Percentiles rank a stretch among this genome's conserved stretches.
Evolutionary conservation across 2,329 filamentous ascomycete genomes (phyloP).

Genomic region (Laburnicola sp.): DNA sequence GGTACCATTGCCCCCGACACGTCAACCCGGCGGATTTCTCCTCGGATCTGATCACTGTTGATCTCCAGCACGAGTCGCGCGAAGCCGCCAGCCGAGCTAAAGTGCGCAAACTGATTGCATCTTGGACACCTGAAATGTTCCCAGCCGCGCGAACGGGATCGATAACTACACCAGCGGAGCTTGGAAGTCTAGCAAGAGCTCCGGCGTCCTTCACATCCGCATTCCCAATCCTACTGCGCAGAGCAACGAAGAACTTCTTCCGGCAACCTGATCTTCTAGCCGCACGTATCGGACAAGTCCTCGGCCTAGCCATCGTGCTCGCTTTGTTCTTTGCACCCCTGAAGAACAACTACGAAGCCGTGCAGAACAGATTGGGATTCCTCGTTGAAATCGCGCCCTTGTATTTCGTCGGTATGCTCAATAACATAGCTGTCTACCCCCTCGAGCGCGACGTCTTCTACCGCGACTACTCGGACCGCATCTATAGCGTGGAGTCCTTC

Average conservation of each 20-base stretch:
- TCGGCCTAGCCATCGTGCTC: slow-evolving; percentile 42
- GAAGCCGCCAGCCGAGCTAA: slow-evolving; percentile 66
- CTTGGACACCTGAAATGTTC: slow-evolving; percentile 54
- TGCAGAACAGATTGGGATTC: slow-evolving; percentile 75
- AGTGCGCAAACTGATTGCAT: slow-evolving; percentile 63
- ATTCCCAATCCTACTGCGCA: slow-evolving; percentile 68
- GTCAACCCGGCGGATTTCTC: slow-evolving; percentile 80
- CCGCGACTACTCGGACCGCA: slow-evolving; percentile 72
- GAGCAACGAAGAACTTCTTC: slow-evolving; percentile 65
- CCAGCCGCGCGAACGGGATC: slow-evolving; percentile 29
- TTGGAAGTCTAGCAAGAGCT: slow-evolving; percentile 68
- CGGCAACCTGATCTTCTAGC: slow-evolving; percentile 43
- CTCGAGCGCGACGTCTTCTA: slow-evolving; percentile 75
- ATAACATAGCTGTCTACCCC: slow-evolving; percentile 76
- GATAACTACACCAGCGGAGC: slow-evolving; percentile 69
- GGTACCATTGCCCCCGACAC: slow-evolving; percentile 66
- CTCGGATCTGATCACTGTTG: slow-evolving; percentile 74
- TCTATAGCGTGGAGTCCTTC: slow-evolving; percentile 73
- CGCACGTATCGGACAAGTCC: slow-evolving; percentile 45
- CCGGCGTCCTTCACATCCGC: slow-evolving; percentile 64
- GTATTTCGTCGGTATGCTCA: slow-evolving; percentile 77
- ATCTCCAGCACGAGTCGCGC: slow-evolving; percentile 66
- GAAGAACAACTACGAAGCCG: slow-evolving; percentile 67
- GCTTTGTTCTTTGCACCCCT: slow-evolving; percentile 67
- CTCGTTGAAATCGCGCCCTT: slow-evolving; percentile 72